A percentile compares a stretch with the other conserved stretches of the same genome.
These are phyloP conservation scores for Liquidambar formosana DNA, from an alignment of 164 flowering plant genomes.

Conservation along the genomic window DNA sequence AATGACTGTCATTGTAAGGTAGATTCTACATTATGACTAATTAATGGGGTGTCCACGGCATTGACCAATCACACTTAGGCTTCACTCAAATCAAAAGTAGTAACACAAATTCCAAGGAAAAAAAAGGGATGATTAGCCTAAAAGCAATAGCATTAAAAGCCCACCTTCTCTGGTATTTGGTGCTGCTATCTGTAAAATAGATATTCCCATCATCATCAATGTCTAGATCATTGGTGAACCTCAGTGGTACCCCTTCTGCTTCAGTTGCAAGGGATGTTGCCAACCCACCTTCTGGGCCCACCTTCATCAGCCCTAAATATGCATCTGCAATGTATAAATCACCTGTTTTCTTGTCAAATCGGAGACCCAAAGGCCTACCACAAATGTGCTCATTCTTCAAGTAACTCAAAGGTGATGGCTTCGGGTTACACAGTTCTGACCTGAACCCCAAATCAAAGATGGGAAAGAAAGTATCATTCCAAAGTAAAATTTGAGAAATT, in stretches of 20 bases:
- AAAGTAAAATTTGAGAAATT: too few relatives aligned
- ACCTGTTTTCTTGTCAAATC: conserved; percentile 25
- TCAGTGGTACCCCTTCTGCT: conserved; percentile 29
- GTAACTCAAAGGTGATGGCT: conserved; percentile 6
- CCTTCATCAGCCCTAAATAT: conserved; percentile 33
- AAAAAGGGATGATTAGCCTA: not conserved
- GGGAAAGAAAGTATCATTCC: too few relatives aligned
- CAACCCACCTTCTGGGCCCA: conserved; percentile 32
- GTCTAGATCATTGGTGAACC: conserved; percentile 32
- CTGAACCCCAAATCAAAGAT: too few relatives aligned
- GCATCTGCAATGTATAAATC: conserved; percentile 49
- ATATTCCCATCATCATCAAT: conserved; percentile 34
- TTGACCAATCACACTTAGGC: too few relatives aligned
- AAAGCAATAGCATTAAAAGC: too few relatives aligned
- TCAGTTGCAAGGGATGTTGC: conserved; percentile 22
- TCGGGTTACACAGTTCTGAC: too few relatives aligned
- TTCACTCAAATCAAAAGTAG: too few relatives aligned
- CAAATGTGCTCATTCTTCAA: conserved; percentile 22
- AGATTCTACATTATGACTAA: too few relatives aligned
- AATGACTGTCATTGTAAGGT: too few relatives aligned
- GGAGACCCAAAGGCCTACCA: conserved; percentile 44
- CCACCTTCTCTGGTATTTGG: conserved; percentile 41
- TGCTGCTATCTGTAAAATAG: conserved; percentile 53
- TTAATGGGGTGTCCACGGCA: too few relatives aligned
- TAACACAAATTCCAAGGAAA: not conserved